Percentiles rank a stretch among this genome's conserved stretches.
phyloP scores from a whole-genome alignment of 257 asterid genomes.

The Primulina eburnea region DNA sequence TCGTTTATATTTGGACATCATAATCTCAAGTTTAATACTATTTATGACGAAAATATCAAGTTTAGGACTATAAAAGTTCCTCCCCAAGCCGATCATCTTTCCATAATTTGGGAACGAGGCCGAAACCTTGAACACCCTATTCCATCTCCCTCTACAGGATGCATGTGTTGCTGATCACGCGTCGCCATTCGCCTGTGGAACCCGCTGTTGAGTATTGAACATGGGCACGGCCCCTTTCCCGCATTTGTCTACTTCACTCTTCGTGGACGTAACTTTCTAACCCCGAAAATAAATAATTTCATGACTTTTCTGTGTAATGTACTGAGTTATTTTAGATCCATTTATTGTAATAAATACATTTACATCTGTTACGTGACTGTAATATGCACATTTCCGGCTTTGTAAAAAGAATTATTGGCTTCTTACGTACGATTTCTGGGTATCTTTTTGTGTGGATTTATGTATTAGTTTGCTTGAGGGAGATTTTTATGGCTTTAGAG shows the following conservation, averaged over 20 bases:
- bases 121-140: no score
- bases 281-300: background rate
- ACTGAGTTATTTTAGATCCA: background rate
- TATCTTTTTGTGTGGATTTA: no score
- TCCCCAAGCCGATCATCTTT: no score
- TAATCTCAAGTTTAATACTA: no score
- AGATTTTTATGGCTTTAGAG: background rate
- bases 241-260: background rate
- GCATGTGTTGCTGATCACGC: no score
- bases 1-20: no score
- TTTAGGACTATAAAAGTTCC: no score
- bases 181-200: background rate
- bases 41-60: no score
- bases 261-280: background rate
- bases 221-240: background rate
- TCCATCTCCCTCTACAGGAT: no score
- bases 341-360: background rate
- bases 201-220: background rate
- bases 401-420: no score
- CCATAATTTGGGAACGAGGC: no score
- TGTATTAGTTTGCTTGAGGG: background rate
- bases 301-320: background rate
- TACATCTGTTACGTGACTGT: background rate
- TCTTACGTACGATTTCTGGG: background rate
- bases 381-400: background rate